phyloP scores from a whole-genome alignment of 2,329 filamentous ascomycete species.

The Parastagonospora nodorum region DNA sequence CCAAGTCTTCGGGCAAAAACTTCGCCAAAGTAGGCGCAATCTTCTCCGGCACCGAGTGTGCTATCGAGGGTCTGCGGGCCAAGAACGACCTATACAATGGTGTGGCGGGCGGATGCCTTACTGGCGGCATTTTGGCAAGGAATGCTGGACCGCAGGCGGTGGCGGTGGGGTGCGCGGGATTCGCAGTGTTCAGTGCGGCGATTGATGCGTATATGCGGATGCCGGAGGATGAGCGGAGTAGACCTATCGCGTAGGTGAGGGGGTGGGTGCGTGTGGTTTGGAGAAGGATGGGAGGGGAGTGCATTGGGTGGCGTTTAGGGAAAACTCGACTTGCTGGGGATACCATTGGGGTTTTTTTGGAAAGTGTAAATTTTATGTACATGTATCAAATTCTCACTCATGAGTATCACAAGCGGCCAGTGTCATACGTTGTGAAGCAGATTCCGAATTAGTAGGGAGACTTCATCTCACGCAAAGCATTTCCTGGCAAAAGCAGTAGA shows the following conservation, averaged over 20 bases:
- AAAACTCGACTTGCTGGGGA: not conserved
- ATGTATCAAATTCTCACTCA: too few species aligned
- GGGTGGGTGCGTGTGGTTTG: not conserved
- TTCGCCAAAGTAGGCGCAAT: conserved; percentile 92
- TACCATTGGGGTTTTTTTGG: too few species aligned
- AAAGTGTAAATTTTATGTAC: too few species aligned
- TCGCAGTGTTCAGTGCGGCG: conserved; percentile 88
- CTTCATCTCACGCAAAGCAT: too few species aligned
- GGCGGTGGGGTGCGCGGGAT: conserved; percentile 85
- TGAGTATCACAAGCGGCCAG: too few species aligned
- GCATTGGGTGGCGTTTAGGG: not conserved
- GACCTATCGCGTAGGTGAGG: conserved; percentile 43
- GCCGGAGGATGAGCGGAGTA: conserved; percentile 48
- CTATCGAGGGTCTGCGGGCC: conserved; percentile 86
- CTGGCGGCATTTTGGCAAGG: conserved; percentile 84
- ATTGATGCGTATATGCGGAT: conserved; percentile 85
- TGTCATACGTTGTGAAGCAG: too few species aligned
- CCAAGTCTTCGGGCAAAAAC: conserved; percentile 83
- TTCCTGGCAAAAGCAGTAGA: too few species aligned
- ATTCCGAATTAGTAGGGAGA: too few species aligned
- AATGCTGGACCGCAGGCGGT: conserved; percentile 89
- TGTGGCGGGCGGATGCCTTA: conserved; percentile 84
- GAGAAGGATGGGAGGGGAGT: not conserved
- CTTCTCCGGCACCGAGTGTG: conserved; percentile 92
- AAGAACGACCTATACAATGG: conserved; percentile 95